These are phyloP conservation scores for Volvariella surrecta DNA, from an alignment of 1,284 basidiomycete genomes.

Conservation along the genomic window DNA sequence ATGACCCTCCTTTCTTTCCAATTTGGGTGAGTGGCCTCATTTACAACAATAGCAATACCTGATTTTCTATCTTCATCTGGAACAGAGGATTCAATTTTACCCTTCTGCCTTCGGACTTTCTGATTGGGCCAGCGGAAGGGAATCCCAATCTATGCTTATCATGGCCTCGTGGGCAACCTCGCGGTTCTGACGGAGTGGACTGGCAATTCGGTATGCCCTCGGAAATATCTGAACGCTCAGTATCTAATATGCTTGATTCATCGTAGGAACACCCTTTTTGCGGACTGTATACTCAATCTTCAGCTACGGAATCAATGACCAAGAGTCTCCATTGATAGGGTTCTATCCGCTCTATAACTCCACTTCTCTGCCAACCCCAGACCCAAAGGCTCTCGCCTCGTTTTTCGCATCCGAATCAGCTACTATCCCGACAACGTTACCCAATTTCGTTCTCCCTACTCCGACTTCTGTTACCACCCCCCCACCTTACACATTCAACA, in stretches of 20 bases:
- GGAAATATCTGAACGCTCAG: slow-evolving; percentile 1
- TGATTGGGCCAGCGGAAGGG: slow-evolving; percentile 65
- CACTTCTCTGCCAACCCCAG: slow-evolving; percentile 27
- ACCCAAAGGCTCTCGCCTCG: slow-evolving; percentile 36
- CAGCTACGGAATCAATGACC: slow-evolving; percentile 65
- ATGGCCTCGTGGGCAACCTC: slow-evolving; percentile 69
- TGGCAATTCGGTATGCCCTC: slow-evolving; percentile 68
- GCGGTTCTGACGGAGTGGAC: slow-evolving; percentile 71
- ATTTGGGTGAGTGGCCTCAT: slow-evolving; percentile 51
- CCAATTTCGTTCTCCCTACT: slow-evolving; percentile 66
- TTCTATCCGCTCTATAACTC: slow-evolving; percentile 51
- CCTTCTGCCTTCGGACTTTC: slow-evolving; percentile 74
- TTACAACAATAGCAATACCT: slow-evolving; percentile 4
- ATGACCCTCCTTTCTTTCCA: slow-evolving; percentile 58
- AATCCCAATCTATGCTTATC: slow-evolving; percentile 69
- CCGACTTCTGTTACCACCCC: slow-evolving; percentile 46
- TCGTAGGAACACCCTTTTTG: slow-evolving; percentile 64
- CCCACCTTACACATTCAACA: slow-evolving; percentile 65
- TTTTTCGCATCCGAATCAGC: slow-evolving; percentile 56
- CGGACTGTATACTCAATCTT: slow-evolving; percentile 78
- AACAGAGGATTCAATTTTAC: slow-evolving; percentile 48
- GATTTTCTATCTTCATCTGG: background rate
- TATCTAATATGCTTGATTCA: background rate
- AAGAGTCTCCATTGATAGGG: slow-evolving; percentile 68
- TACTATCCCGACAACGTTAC: slow-evolving; percentile 62